phyloP scores from a whole-genome alignment of 345 rosid species.

The Crucihimalaya himalaica region DNA sequence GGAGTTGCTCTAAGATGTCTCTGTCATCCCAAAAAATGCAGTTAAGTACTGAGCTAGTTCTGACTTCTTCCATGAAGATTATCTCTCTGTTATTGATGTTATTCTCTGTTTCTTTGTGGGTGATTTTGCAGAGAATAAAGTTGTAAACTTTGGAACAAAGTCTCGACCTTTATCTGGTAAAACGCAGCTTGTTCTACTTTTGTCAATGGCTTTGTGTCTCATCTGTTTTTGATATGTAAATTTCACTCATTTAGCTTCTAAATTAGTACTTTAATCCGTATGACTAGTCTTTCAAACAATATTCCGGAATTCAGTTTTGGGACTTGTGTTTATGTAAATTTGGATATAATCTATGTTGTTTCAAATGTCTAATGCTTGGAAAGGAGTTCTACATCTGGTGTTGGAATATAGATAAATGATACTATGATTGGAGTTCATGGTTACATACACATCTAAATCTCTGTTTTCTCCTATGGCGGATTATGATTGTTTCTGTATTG shows the following conservation, averaged over 20 bases:
- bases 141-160: constrained; percentile 28
- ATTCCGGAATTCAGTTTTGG: neutral
- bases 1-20: constrained; percentile 65
- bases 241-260: too few species aligned
- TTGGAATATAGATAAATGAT: too few species aligned
- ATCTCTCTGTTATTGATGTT: neutral
- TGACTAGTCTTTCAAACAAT: too few species aligned
- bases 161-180: constrained; percentile 17
- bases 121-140: constrained; percentile 30
- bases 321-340: neutral
- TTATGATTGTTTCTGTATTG: too few species aligned
- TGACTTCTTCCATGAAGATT: neutral
- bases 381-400: neutral
- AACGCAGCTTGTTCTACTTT: neutral
- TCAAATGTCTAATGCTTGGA: neutral
- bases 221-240: constrained; percentile 3
- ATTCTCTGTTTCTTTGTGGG: neutral
- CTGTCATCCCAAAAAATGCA: constrained; percentile 68
- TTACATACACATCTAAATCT: too few species aligned
- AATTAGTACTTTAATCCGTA: neutral
- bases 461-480: too few species aligned
- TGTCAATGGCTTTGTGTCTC: constrained; percentile 16
- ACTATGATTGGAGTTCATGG: too few species aligned
- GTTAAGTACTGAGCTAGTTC: constrained; percentile 40
- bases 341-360: neutral